These are phyloP conservation scores for Pezicula carpinea DNA, from an alignment of 2,329 filamentous ascomycete species.

Conservation along the genomic window DNA sequence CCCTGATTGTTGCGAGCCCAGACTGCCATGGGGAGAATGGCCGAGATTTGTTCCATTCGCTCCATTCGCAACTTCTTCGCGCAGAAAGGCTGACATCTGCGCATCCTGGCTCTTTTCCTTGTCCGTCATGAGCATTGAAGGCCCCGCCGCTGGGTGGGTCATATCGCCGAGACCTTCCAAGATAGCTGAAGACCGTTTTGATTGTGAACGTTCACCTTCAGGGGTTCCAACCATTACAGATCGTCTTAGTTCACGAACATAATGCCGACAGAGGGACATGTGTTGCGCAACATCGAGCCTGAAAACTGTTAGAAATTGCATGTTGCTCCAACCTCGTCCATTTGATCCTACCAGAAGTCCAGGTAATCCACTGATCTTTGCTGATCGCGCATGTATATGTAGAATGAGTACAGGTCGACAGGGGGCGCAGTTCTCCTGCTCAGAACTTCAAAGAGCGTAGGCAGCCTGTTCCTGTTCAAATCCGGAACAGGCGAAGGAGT, in stretches of 20 bases:
- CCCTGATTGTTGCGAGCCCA: conserved; percentile 23
- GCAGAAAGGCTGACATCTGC: conserved; percentile 84
- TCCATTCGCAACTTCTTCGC: conserved; percentile 56
- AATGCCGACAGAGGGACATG: conserved; percentile 95
- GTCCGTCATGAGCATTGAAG: conserved; percentile 58
- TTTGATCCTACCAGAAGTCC: conserved; percentile 81
- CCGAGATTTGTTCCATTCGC: conserved; percentile 44
- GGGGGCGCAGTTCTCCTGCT: conserved; percentile 91
- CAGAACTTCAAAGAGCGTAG: conserved; percentile 92
- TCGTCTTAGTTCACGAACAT: conserved; percentile 88
- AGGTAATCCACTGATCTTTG: conserved; percentile 97
- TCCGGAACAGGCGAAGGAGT: conserved; percentile 54
- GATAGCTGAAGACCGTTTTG: conserved; percentile 79
- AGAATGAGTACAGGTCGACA: conserved; percentile 97
- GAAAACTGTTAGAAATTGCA: conserved; percentile 9
- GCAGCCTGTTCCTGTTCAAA: conserved; percentile 73
- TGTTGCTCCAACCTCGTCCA: neutral
- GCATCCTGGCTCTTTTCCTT: conserved; percentile 79
- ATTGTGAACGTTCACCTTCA: conserved; percentile 71
- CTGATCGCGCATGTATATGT: conserved; percentile 99
- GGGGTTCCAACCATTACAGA: conserved; percentile 92
- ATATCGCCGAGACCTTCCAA: conserved; percentile 70
- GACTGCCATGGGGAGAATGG: conserved; percentile 47
- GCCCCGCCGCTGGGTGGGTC: conserved; percentile 52
- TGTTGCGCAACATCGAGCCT: conserved; percentile 99